Evolutionary conservation across 257 asterid species (phyloP), one percentile per base, ranked within the genome.

Genomic region (Euphrasia confusa): DNA sequence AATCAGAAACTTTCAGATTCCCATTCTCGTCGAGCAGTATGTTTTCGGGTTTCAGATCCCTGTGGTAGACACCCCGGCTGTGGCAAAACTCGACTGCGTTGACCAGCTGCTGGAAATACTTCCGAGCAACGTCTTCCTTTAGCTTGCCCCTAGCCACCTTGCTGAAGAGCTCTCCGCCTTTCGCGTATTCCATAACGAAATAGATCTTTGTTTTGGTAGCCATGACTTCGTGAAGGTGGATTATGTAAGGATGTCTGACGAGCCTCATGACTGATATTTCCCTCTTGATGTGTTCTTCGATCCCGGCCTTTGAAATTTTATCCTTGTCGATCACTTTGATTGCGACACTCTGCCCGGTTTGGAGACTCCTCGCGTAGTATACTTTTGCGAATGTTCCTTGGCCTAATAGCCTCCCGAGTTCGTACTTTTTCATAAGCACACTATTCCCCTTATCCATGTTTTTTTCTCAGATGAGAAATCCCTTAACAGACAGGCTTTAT

Each of bases 361-460:
- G 72, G 55, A 87, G 42, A 64, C 80, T 80, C 81, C 96, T 80
- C 0, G 77, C 96, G 47, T 79, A 76, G 58, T 76, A 87, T 27
- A 90, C 96, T 80, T 90, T 90, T 0, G 90, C 97, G 61, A 90
- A 90, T 7, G 97, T 81, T 6, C 97, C 97, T 80, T 87, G 93
- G 11, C 97, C 97, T 54, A 90, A 76, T 62, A 87, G 71, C 72
- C 96, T 86, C 39, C 97, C 97, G 13, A 90, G 14, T 55, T 90
- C 97, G 35, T 87, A 90, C 70, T 76, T 72, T 35, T 35, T 35
- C 40, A 35, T 35, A 7, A 35, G 40, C 8, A 7, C 40, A 35
- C 8, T 35, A 35, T 7, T 35, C 1, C 40, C 10, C 40, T 35
- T 35, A 35, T 35, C 40, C 40, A 35, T 35, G 8, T 35, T 35